phyloP scores from a whole-genome alignment of 768 basidiomycete species.

The Hericium coralloides region DNA sequence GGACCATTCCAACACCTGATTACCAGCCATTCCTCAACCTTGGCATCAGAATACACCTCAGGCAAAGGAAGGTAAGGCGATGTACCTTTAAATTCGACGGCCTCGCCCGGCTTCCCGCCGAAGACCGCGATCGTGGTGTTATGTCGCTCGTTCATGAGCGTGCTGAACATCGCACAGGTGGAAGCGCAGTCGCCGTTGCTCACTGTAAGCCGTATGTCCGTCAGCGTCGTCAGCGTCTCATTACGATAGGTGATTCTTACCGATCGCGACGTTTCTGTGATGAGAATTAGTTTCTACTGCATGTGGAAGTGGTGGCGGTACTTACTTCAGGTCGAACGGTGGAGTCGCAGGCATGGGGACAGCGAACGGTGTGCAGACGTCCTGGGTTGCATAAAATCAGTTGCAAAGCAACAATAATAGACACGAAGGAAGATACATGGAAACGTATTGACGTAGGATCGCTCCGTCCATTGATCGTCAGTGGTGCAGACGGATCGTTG shows the following conservation, averaged over 20 bases:
- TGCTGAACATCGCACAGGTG: constrained; percentile 49
- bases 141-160: constrained; percentile 44
- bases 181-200: constrained; percentile 33
- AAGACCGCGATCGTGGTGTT: constrained; percentile 40
- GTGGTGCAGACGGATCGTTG: constrained; percentile 18
- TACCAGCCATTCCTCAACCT: constrained; percentile 25
- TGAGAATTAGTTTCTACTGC: not conserved
- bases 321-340: constrained; percentile 9
- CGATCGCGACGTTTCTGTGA: constrained; percentile 7
- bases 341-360: not conserved
- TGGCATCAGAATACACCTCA: not conserved
- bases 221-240: not conserved
- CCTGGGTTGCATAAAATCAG: constrained; percentile 11
- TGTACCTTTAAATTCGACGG: constrained; percentile 37
- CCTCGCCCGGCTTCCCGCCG: constrained; percentile 39
- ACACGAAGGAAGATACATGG: constrained; percentile 11
- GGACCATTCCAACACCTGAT: constrained; percentile 24
- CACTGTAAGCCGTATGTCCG: not conserved
- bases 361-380: constrained; percentile 20
- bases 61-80: not conserved
- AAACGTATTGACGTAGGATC: constrained; percentile 26
- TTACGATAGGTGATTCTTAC: not conserved
- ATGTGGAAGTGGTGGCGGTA: not conserved
- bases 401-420: no score
- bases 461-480: constrained; percentile 19